Base-by-base conservation (phyloP, 2,329 filamentous ascomycete genomes). In the Ascocoryne sarcoides region DNA sequence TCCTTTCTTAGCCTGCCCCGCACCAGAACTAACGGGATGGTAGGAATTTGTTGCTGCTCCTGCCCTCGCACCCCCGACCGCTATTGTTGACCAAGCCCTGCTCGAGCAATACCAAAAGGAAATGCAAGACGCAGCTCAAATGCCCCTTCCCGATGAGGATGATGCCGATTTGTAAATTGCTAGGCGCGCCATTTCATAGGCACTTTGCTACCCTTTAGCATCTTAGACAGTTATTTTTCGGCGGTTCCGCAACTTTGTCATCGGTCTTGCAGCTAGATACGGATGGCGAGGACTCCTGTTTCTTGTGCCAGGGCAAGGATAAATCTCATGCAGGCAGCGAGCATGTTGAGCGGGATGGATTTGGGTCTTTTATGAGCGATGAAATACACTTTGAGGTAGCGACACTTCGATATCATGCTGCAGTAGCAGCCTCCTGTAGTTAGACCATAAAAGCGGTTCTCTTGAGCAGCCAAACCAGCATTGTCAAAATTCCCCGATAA, bases 21-120 rank as follows among this genome's bases (percentile, higher is more conserved):
- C 30, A 40, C 19, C 29, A 33, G 18, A 32, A 32, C 52, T 53
- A 51, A 56, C 16, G 20, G 34, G 14, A 14, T 20, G 23, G 30
- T 53, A 95, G 87, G 90, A 96, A 67, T 96, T 98, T 62, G 90
- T 96, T 59, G 92, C 92, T 59, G 89, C 87, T 49, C 85, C 87
- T 50, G 92, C 92, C 57, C 82, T 98, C 57, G 92, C 90, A 54
- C 92, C 92, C 57, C 89, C 92, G 48, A 90, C 92, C 65, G 87
- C 90, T 57, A 70, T 81, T 63, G 86, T 98, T 67, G 87, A 96
- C 69, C 76, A 84, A 68, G 75, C 72, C 41, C 81, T 93, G 52
- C 76, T 95, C 60, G 73, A 76, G 56, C 66, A 86, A 70, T 94
- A 94, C 75, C 71, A 82, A 66, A 71, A 82, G 67, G 92, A 98